Percentiles rank a stretch among this genome's conserved stretches.
Evolutionary conservation across 2,329 filamentous ascomycete genomes (phyloP).

Genomic region (Ophiostoma tasmaniense): DNA sequence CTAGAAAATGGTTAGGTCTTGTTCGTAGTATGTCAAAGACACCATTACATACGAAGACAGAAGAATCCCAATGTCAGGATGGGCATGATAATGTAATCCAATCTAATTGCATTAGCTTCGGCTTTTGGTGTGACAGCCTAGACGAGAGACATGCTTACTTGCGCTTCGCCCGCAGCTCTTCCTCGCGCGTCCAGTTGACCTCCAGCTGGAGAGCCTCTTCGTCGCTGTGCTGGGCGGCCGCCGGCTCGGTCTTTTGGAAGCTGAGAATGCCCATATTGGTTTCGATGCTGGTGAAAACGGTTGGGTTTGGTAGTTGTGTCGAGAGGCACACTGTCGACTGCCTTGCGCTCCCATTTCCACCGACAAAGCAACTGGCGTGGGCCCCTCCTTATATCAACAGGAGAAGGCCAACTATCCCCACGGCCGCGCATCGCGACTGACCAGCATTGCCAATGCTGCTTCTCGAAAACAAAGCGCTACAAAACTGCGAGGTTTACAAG

Average conservation of each 20-base stretch:
- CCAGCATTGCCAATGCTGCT: neutral
- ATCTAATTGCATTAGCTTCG: neutral
- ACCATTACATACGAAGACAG: neutral
- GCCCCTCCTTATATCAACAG: neutral
- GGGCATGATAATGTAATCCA: neutral
- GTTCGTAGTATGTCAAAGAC: neutral
- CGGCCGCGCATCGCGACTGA: neutral
- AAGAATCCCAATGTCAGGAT: neutral
- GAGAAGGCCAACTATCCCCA: neutral
- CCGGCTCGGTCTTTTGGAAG: neutral
- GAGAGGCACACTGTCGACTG: neutral
- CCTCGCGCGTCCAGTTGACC: neutral
- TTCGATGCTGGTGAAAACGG: neutral
- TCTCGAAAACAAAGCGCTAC: neutral
- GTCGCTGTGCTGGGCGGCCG: neutral
- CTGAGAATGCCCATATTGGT: neutral
- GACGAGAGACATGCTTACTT: neutral
- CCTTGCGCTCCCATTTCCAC: neutral
- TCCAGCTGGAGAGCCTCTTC: neutral
- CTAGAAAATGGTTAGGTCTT: neutral
- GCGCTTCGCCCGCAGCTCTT: constrained; percentile 1
- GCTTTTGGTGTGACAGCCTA: neutral
- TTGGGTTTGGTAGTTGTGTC: neutral
- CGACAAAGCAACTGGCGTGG: neutral
- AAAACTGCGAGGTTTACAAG: neutral